Evolutionary conservation across 2,329 filamentous ascomycete genomes (phyloP).

Genomic region (Trichoderma guizhouense): DNA sequence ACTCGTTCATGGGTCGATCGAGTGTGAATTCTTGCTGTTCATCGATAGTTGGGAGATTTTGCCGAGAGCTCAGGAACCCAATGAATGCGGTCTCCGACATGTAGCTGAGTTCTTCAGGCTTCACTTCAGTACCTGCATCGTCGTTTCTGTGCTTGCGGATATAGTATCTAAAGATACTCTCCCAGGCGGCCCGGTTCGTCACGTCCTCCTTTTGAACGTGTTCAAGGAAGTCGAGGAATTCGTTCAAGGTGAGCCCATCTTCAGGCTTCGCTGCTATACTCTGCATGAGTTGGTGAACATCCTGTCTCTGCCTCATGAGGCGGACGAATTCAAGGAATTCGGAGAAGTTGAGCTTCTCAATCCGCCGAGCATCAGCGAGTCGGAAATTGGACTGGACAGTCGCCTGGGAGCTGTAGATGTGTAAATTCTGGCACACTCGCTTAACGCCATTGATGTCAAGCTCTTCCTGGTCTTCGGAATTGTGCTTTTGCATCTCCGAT

Average conservation of each 20-base stretch:
- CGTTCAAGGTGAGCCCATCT: conserved; percentile 63
- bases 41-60: conserved; percentile 65
- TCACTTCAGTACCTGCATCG: conserved; percentile 43
- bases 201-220: conserved; percentile 74
- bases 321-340: conserved; percentile 84
- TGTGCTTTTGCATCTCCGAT: conserved; percentile 71
- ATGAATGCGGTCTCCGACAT: conserved; percentile 81
- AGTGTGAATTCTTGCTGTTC: conserved; percentile 61
- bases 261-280: conserved; percentile 56
- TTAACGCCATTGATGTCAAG: conserved; percentile 78
- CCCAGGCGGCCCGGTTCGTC: conserved; percentile 63
- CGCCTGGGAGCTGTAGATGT: conserved; percentile 82
- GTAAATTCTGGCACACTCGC: conserved; percentile 79
- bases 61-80: conserved; percentile 69
- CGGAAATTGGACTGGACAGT: conserved; percentile 72
- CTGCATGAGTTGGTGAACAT: conserved; percentile 72
- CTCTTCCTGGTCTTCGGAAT: conserved; percentile 58
- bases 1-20: conserved; percentile 87
- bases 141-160: conserved; percentile 55
- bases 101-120: conserved; percentile 44
- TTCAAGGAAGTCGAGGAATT: conserved; percentile 74
- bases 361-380: conserved; percentile 62
- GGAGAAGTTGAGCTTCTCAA: conserved; percentile 67
- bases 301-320: conserved; percentile 77
- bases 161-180: conserved; percentile 67